Evolutionary conservation across 257 asterid species (phyloP).

Genomic region (Henckelia pumila): DNA sequence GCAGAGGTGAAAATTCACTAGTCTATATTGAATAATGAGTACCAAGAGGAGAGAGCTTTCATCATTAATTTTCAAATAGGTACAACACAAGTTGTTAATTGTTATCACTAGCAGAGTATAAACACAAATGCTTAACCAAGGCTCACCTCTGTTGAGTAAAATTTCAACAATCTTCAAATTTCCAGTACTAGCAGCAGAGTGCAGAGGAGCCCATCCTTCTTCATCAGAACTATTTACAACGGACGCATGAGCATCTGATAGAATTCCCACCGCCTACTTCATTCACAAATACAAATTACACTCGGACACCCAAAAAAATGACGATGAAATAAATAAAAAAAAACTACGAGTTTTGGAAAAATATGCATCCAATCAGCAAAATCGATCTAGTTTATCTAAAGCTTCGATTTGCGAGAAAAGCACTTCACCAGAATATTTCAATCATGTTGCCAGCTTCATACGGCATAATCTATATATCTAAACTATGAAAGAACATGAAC

Average conservation of each 20-base stretch:
- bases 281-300: slow-evolving; percentile 18
- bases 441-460: neutral
- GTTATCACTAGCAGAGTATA: no score
- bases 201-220: slow-evolving; percentile 98
- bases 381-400: no score
- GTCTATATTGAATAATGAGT: no score
- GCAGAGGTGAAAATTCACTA: no score
- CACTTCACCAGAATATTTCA: neutral
- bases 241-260: slow-evolving; percentile 49
- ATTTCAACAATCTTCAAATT: slow-evolving; percentile 61
- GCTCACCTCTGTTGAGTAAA: slow-evolving; percentile 61
- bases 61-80: neutral
- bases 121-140: no score
- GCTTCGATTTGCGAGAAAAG: no score
- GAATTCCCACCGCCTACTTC: slow-evolving; percentile 69
- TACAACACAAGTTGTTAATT: neutral
- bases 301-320: neutral
- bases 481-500: neutral
- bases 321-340: neutral
- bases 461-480: neutral
- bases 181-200: slow-evolving; percentile 93
- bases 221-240: slow-evolving; percentile 68
- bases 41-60: neutral
- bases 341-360: neutral
- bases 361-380: no score